Percentiles rank a stretch among this genome's conserved stretches.
Conservation (phyloP, 2,329 filamentous ascomycete species). For the Aspergillus sp. region DNA sequence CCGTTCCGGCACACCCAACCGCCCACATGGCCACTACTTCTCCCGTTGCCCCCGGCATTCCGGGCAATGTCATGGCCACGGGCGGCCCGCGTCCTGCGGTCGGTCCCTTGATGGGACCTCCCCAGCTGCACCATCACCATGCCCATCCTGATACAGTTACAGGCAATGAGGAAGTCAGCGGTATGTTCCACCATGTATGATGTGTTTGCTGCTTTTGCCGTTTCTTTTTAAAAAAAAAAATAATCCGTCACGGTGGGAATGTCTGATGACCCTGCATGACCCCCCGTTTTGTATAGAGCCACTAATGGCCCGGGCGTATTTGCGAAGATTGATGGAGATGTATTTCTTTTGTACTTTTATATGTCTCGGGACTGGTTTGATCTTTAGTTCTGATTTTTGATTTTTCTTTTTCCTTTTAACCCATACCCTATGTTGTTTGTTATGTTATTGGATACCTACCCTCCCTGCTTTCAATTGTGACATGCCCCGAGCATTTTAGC, state of each 20-base stretch:
- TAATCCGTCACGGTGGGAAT: constrained; percentile 4
- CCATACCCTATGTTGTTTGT: constrained; percentile 20
- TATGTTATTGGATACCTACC: constrained; percentile 11
- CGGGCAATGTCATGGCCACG: constrained; percentile 55
- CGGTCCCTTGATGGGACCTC: constrained; percentile 64
- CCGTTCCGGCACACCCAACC: constrained; percentile 56
- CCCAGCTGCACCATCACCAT: constrained; percentile 71
- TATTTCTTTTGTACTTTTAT: constrained; percentile 8
- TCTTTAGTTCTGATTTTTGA: constrained; percentile 4
- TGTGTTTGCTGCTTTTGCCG: constrained; percentile 11
- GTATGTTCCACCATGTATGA: constrained; percentile 98
- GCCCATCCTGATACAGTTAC: constrained; percentile 62
- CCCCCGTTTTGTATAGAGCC: constrained; percentile 2
- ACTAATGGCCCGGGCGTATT: not conserved
- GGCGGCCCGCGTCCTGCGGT: constrained; percentile 27
- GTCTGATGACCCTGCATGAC: constrained; percentile 10
- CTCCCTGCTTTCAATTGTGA: constrained; percentile 8
- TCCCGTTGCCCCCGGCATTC: constrained; percentile 59
- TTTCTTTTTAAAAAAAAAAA: too few relatives aligned
- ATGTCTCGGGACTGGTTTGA: constrained; percentile 8
- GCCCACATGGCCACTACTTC: constrained; percentile 62
- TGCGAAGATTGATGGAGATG: constrained; percentile 5
- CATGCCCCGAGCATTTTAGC: constrained; percentile 20
- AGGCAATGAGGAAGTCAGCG: constrained; percentile 70
- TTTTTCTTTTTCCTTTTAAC: constrained; percentile 5